Evolutionary conservation across 768 basidiomycete species (phyloP).

Genomic region (Mycena belliarum): DNA sequence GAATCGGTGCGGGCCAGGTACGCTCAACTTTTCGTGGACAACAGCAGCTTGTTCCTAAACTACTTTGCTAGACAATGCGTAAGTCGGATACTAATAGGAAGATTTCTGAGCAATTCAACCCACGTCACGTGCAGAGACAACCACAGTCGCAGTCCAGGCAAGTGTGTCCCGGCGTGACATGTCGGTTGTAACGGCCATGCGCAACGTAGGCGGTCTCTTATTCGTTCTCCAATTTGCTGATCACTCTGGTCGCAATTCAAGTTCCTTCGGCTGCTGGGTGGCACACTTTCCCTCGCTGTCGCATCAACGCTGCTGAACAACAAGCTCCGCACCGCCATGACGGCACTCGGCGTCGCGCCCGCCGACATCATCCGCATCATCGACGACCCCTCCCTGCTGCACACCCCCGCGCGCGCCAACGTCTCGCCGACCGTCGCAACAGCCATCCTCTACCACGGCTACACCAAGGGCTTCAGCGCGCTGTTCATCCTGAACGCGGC

Average conservation of each 20-base stretch:
- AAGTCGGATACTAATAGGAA: neutral
- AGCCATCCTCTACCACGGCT: constrained; percentile 48
- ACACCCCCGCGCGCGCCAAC: constrained; percentile 32
- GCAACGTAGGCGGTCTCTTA: constrained; percentile 42
- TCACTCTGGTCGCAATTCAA: too few relatives aligned
- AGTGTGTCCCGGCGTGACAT: constrained; percentile 70
- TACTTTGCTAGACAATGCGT: constrained; percentile 41
- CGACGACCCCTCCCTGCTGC: constrained; percentile 45
- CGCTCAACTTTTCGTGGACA: too few relatives aligned
- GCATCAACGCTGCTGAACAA: constrained; percentile 65
- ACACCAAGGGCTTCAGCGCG: constrained; percentile 55
- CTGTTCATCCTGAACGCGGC: constrained; percentile 65
- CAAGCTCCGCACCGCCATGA: constrained; percentile 44
- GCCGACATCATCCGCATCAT: constrained; percentile 45
- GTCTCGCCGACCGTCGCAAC: constrained; percentile 39
- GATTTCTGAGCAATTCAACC: neutral
- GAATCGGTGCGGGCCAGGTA: constrained; percentile 61
- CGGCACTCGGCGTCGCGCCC: constrained; percentile 35
- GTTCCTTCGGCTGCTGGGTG: constrained; percentile 74
- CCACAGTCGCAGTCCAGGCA: constrained; percentile 72
- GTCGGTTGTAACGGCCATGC: constrained; percentile 71
- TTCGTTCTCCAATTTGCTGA: constrained; percentile 6
- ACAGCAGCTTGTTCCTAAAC: neutral
- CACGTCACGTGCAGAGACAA: constrained; percentile 40
- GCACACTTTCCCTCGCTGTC: constrained; percentile 65